Conservation (phyloP, 306 rosid genomes). For the Fragaria iinumae region DNA sequence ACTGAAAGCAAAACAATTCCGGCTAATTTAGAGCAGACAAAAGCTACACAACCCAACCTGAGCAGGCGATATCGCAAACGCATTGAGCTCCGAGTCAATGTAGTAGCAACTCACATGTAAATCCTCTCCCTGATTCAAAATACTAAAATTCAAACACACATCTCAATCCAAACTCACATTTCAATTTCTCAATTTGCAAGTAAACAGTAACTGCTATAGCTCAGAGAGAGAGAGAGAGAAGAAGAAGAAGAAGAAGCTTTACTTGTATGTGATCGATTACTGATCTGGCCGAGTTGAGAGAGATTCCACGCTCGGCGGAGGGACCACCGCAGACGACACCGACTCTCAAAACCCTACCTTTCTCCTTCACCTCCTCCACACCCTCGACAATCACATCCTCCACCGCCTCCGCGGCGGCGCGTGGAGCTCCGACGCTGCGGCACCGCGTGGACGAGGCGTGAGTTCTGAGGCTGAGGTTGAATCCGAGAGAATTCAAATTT, state of each 20-base stretch:
- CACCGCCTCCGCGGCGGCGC: conserved; percentile 35
- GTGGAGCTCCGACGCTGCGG: conserved; percentile 19
- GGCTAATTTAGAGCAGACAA: not conserved
- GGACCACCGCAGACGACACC: conserved; percentile 94
- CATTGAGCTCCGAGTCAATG: conserved; percentile 70
- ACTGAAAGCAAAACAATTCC: not conserved
- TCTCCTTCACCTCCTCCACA: conserved; percentile 22
- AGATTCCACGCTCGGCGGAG: conserved; percentile 95
- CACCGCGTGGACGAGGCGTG: conserved; percentile 4
- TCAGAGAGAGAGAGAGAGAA: not conserved
- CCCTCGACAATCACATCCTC: conserved; percentile 26
- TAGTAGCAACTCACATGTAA: conserved; percentile 80
- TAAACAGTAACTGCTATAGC: not conserved
- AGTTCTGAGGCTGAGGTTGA: conserved; percentile 12
- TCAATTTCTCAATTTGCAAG: not conserved
- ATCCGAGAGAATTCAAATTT: conserved; percentile 18
- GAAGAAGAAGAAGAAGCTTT: not conserved
- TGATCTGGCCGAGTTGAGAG: conserved; percentile 92
- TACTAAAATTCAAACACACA: conserved; percentile 8
- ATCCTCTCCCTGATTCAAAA: conserved; percentile 70
- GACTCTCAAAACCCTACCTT: conserved; percentile 49
- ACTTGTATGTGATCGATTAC: conserved; percentile 89
- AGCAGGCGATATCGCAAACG: conserved; percentile 80
- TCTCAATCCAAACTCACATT: not conserved
- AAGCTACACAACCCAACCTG: conserved; percentile 51